Base-by-base conservation (phyloP, 352 stramenopile species). In the Globisporangium paroecandrum region DNA sequence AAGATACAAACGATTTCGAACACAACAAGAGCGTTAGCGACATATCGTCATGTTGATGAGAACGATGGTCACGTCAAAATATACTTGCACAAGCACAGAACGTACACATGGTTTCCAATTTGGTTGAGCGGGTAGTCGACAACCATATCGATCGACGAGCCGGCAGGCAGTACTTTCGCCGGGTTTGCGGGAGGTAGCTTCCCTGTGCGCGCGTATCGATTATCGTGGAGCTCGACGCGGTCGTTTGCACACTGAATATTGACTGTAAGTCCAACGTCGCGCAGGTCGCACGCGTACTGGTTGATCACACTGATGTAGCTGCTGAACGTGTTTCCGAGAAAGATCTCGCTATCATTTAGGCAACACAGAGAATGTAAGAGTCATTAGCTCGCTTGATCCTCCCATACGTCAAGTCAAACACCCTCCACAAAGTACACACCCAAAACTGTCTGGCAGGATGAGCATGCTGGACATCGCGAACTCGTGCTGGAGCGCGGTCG, bases 271-370 rank as follows among this genome's bases (percentile, higher is more conserved):
- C 83, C 79, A 6, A 95, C 88, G 66, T 95, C 82, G 13, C 83
- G 78, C 27, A 95, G 57, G 22, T 93, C 83, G 29, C 82, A 94
- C 41, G 82, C 78, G 72, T 91, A 95, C 62, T 89, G 88, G 73
- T 97, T 97, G 62, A 97, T 93, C 22, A 97, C 90, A 64, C 83
- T 94, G 74, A 97, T 96, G 76, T 97, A 97, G 75, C 89, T 96
- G 77, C 87, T 96, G 69, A 97, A 97, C 24, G 86, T 96, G 76
- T 97, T 95, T 69, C 91, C 91, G 58, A 96, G 75, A 67, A 97
- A 97, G 58, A 97, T 97, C 71, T 97, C 91, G 32, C 88, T 95
- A 60, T 56, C 9, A 12, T 15, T 22, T 18, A 12, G 13, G 18
- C 10, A 29, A 51, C 18, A 22, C 5, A 8, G 8, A 51, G 7